A percentile compares a stretch with the other conserved stretches of the same genome.
Evolutionary conservation across 805 yeast genomes (phyloP).

Genomic region (Isabelozyma gotoi): DNA sequence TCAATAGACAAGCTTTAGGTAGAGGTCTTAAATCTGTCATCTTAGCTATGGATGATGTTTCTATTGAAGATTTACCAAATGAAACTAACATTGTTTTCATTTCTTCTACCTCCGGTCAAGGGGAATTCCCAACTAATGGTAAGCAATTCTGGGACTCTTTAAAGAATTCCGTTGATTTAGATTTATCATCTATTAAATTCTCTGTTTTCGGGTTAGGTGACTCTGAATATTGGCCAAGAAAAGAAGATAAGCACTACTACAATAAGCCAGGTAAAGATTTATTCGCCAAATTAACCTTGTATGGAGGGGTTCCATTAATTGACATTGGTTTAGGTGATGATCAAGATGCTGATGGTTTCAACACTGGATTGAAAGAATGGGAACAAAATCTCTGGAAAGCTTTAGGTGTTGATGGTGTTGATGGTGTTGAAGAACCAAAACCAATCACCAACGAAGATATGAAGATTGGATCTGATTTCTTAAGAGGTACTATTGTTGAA

Average conservation of each 20-base stretch:
- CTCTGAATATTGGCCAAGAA: slow-evolving; percentile 93
- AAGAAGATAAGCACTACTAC: slow-evolving; percentile 90
- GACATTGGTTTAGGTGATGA: slow-evolving; percentile 92
- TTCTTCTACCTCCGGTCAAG: slow-evolving; percentile 81
- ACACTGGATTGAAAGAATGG: slow-evolving; percentile 90
- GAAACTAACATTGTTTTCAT: slow-evolving; percentile 70
- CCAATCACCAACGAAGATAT: slow-evolving; percentile 93
- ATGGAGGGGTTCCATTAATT: slow-evolving; percentile 73
- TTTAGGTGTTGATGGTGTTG: slow-evolving; percentile 79
- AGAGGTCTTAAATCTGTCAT: slow-evolving; percentile 72
- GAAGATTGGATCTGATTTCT: slow-evolving; percentile 79
- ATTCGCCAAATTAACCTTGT: slow-evolving; percentile 56
- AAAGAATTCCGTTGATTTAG: slow-evolving; percentile 61
- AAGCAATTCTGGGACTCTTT: slow-evolving; percentile 72
- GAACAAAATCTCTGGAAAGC: slow-evolving; percentile 83
- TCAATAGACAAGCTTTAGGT: slow-evolving; percentile 74
- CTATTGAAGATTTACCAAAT: slow-evolving; percentile 69
- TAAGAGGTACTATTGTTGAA: slow-evolving; percentile 91
- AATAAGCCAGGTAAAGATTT: slow-evolving; percentile 87
- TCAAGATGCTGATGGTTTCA: slow-evolving; percentile 94
- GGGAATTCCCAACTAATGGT: slow-evolving; percentile 84
- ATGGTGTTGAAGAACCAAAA: slow-evolving; percentile 87
- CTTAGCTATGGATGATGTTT: slow-evolving; percentile 67
- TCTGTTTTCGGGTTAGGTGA: slow-evolving; percentile 81
- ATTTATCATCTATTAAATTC: slow-evolving; percentile 55